A percentile compares a stretch with the other conserved stretches of the same genome.
Conservation (phyloP, 2,329 filamentous ascomycete genomes). For the Fusarium foetens region DNA sequence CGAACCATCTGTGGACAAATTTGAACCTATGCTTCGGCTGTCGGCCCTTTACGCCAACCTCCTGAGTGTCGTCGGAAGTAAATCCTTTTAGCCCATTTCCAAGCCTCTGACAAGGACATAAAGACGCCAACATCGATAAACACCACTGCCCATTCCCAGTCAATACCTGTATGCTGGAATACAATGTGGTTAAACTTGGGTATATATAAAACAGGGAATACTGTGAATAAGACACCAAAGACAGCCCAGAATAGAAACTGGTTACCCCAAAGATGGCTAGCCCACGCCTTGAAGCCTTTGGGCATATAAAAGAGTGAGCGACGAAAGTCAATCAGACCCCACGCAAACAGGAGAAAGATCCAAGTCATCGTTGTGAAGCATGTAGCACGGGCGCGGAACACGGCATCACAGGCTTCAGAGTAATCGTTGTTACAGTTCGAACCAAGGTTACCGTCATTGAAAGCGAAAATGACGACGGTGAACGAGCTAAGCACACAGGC, state of each 20-base stretch:
- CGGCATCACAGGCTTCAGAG: constrained; percentile 60
- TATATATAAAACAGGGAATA: constrained; percentile 73
- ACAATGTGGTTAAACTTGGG: constrained; percentile 73
- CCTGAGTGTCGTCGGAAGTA: constrained; percentile 55
- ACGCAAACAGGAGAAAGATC: constrained; percentile 76
- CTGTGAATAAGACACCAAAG: constrained; percentile 64
- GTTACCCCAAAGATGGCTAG: constrained; percentile 65
- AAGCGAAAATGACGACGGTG: constrained; percentile 62
- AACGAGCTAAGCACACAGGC: constrained; percentile 67
- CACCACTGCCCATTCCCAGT: constrained; percentile 76
- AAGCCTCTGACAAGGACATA: constrained; percentile 70
- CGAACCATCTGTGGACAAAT: no score
- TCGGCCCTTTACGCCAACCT: neutral
- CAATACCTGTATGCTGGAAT: constrained; percentile 73
- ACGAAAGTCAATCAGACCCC: constrained; percentile 74
- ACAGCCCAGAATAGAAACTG: constrained; percentile 61
- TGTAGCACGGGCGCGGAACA: constrained; percentile 73
- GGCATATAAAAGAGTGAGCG: constrained; percentile 72
- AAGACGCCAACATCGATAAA: constrained; percentile 70
- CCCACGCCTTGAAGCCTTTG: constrained; percentile 63
- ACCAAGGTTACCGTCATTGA: constrained; percentile 62
- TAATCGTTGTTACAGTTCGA: constrained; percentile 66
- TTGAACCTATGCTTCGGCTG: neutral
- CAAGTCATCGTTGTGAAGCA: constrained; percentile 74
- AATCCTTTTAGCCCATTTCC: constrained; percentile 74